These are phyloP conservation scores for Plantago coronopus DNA, from an alignment of 305 asterid genomes.

Conservation along the genomic window DNA sequence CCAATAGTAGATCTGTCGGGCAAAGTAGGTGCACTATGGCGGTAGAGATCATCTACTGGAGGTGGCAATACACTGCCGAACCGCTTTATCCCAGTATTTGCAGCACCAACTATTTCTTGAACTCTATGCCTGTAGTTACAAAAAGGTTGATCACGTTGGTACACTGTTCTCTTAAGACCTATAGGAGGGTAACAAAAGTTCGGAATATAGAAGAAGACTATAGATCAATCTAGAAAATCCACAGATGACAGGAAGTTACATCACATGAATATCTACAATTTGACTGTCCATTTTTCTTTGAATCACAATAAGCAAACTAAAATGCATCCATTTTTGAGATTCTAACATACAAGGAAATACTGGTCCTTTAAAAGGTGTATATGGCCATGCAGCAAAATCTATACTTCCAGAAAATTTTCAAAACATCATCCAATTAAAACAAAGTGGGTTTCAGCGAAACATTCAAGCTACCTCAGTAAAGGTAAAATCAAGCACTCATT, in stretches of 20 bases:
- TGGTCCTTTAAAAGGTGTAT: not conserved
- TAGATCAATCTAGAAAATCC: not conserved
- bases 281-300: not conserved
- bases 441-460: not conserved
- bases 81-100: constrained; percentile 48
- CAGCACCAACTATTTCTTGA: constrained; percentile 75
- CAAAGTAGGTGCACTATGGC: constrained; percentile 32
- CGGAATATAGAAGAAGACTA: not conserved
- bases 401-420: not conserved
- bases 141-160: constrained; percentile 15
- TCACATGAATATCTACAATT: not conserved
- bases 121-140: constrained; percentile 70
- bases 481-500: constrained; percentile 11
- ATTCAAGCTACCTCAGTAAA: constrained; percentile 10
- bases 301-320: not conserved
- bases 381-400: not conserved
- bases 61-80: constrained; percentile 73
- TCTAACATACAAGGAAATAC: not conserved
- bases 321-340: not conserved
- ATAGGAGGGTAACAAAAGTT: not conserved
- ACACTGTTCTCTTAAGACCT: not conserved
- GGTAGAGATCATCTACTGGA: constrained; percentile 48
- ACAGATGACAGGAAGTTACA: not conserved
- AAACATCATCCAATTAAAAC: not conserved
- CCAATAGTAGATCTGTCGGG: constrained; percentile 41